These are phyloP conservation scores for Hypoxylon crocopeplum DNA, from an alignment of 495 filamentous ascomycete genomes.

Conservation along the genomic window DNA sequence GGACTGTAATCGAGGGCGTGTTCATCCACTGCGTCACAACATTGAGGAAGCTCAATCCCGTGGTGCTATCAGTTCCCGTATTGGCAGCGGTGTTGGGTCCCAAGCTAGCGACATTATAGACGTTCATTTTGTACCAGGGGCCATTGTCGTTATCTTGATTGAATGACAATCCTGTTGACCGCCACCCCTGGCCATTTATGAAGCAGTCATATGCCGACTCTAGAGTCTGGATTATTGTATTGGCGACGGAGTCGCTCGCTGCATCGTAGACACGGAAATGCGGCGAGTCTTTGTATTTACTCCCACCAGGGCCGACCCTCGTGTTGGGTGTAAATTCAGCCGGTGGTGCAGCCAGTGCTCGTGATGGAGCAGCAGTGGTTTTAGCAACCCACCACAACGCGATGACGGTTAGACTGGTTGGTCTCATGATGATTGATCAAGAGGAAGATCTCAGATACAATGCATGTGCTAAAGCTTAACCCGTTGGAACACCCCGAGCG, in stretches of 20 bases:
- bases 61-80: conserved; percentile 42
- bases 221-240: conserved; percentile 42
- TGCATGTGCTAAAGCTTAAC: neutral
- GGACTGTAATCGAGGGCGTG: conserved; percentile 47
- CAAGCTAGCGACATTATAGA: conserved; percentile 47
- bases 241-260: conserved; percentile 35
- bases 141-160: conserved; percentile 44
- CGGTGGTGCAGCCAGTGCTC: conserved; percentile 31
- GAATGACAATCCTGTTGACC: conserved; percentile 49
- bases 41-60: conserved; percentile 50
- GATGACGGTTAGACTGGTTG: conserved; percentile 6
- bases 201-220: conserved; percentile 55
- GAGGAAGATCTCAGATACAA: neutral
- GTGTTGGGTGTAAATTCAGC: conserved; percentile 50
- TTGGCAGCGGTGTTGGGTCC: conserved; percentile 50
- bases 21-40: conserved; percentile 49
- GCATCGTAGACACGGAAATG: conserved; percentile 54
- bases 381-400: conserved; percentile 15
- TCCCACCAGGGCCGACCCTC: conserved; percentile 46
- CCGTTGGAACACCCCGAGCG: neutral
- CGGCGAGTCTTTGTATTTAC: conserved; percentile 48
- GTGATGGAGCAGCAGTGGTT: conserved; percentile 17
- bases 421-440: conserved; percentile 6
- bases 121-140: conserved; percentile 53
- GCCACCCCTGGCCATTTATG: conserved; percentile 50